These are phyloP conservation scores for Phytopythium oedochilum DNA, from an alignment of 352 stramenopile species.

Conservation along the genomic window DNA sequence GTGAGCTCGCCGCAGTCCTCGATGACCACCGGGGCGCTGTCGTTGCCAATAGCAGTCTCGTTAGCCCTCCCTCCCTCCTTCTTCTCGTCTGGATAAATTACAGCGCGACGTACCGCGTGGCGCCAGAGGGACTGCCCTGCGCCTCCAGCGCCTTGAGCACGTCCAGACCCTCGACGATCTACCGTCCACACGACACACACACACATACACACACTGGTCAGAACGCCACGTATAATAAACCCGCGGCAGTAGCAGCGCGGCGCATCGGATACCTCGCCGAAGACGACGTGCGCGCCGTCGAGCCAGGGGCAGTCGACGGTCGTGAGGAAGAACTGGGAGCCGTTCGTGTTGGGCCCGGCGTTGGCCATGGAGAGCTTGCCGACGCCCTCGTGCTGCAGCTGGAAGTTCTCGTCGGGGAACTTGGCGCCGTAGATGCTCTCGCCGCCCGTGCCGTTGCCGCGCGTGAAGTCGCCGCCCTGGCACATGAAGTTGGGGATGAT, in stretches of 20 bases:
- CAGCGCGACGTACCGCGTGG: conserved; percentile 57
- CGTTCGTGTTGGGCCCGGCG: conserved; percentile 95
- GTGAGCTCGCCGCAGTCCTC: conserved; percentile 95
- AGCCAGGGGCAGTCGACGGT: conserved; percentile 90
- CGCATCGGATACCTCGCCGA: conserved; percentile 82
- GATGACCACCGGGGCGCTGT: conserved; percentile 85
- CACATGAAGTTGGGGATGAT: conserved; percentile 94
- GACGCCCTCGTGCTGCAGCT: conserved; percentile 86
- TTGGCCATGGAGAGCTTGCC: conserved; percentile 97
- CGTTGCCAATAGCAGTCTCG: not conserved
- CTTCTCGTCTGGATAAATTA: not conserved
- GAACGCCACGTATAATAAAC: no score
- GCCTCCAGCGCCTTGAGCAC: conserved; percentile 96
- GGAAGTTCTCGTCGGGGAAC: conserved; percentile 97
- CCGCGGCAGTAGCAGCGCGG: no score
- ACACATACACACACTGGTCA: no score
- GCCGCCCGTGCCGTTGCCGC: conserved; percentile 81
- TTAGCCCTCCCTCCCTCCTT: conserved; percentile 7
- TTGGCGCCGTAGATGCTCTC: conserved; percentile 94
- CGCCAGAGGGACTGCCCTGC: conserved; percentile 90
- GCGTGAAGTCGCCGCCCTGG: conserved; percentile 97
- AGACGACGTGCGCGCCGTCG: conserved; percentile 88
- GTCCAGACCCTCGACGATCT: conserved; percentile 92
- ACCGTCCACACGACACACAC: not conserved
- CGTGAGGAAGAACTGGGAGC: conserved; percentile 98